These are phyloP conservation scores for Coffea eugenioides DNA, from an alignment of 257 asterid genomes.

Conservation along the genomic window DNA sequence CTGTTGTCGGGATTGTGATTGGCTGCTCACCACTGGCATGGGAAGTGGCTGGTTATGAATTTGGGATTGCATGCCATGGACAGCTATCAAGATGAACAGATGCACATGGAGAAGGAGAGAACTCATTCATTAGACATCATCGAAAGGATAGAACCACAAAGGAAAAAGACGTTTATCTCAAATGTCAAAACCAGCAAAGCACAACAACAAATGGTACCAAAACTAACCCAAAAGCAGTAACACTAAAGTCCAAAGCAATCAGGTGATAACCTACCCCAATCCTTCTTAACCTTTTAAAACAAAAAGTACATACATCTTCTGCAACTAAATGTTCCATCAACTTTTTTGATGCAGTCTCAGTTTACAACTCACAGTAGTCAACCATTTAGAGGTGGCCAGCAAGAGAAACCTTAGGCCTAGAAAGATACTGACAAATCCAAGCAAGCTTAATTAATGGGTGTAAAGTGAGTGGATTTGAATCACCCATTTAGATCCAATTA, in stretches of 20 bases:
- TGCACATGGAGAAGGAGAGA: neutral
- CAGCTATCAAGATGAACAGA: slow-evolving; percentile 36
- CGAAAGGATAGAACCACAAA: neutral
- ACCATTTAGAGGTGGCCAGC: too few relatives aligned
- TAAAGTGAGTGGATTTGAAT: too few relatives aligned
- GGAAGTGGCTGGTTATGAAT: slow-evolving; percentile 68
- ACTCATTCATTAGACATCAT: neutral
- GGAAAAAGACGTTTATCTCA: neutral
- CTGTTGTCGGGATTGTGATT: slow-evolving; percentile 79
- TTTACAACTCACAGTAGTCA: too few relatives aligned
- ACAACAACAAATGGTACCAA: neutral
- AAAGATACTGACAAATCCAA: too few relatives aligned
- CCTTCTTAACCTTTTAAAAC: too few relatives aligned
- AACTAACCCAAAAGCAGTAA: neutral
- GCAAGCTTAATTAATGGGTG: too few relatives aligned
- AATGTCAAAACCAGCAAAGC: neutral
- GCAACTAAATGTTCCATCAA: neutral
- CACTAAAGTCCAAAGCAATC: neutral
- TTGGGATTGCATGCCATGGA: slow-evolving; percentile 76
- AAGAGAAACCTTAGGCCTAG: too few relatives aligned
- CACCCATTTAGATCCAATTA: too few relatives aligned
- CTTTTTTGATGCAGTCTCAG: neutral
- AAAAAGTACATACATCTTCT: neutral
- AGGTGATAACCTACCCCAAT: neutral
- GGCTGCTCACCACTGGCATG: slow-evolving; percentile 58